phyloP scores from a whole-genome alignment of 2,329 filamentous ascomycete genomes.

The Neurospora crassa region DNA sequence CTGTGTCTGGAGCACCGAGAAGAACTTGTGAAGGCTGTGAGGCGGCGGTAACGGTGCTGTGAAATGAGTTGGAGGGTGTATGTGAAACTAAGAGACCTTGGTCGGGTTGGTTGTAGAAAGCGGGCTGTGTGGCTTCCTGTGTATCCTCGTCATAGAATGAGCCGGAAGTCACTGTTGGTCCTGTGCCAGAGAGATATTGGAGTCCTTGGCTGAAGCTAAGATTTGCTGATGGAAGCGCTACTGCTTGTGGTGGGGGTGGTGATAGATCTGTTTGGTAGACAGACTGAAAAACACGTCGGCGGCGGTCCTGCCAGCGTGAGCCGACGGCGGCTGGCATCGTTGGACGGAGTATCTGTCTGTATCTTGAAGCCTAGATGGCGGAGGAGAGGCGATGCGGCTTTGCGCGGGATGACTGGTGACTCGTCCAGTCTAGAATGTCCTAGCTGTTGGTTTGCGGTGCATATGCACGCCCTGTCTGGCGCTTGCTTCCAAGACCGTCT shows the following conservation, averaged over 20 bases:
- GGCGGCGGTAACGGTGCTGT: slow-evolving; percentile 8
- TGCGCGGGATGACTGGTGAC: not conserved
- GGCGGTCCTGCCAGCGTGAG: slow-evolving; percentile 37
- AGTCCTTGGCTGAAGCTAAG: slow-evolving; percentile 2
- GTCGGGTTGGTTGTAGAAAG: slow-evolving; percentile 1
- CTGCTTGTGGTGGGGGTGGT: slow-evolving; percentile 34
- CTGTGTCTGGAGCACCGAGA: slow-evolving; percentile 7
- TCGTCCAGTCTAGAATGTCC: not conserved
- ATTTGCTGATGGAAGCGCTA: slow-evolving; percentile 12
- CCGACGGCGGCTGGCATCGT: slow-evolving; percentile 26
- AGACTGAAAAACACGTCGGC: slow-evolving; percentile 42
- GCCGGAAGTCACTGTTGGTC: not conserved
- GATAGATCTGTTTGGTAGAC: slow-evolving; percentile 45
- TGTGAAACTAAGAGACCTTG: not conserved
- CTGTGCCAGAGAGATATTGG: slow-evolving; percentile 2
- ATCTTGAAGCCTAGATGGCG: not conserved
- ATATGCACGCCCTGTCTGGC: not conserved
- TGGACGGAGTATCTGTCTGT: not conserved
- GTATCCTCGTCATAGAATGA: slow-evolving; percentile 7
- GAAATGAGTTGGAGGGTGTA: slow-evolving; percentile 8
- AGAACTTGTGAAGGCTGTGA: slow-evolving; percentile 7
- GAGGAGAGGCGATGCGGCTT: not conserved
- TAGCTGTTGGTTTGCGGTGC: not conserved
- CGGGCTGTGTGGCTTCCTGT: slow-evolving; percentile 1
- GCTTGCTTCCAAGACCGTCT: not conserved